Base-by-base conservation (phyloP, 805 yeast species). In the Isabelozyma heimii region DNA sequence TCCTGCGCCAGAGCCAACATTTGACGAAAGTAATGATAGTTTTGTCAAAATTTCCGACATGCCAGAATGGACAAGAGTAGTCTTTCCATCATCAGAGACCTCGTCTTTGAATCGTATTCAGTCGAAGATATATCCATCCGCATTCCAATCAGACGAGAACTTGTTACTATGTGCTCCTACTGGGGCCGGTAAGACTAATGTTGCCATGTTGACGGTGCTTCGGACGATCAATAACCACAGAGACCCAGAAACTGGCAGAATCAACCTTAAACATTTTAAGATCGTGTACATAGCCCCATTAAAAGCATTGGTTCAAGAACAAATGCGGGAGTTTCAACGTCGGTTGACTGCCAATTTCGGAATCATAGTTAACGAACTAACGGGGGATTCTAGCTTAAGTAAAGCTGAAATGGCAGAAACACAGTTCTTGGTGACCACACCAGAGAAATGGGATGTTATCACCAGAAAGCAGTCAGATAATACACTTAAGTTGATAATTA, bases 141-240 rank as follows among this genome's bases (percentile, higher is more conserved):
- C 96, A 0, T 89, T 92, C 54, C 59, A 76, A 4, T 69, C 80
- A 1, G 94, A 89, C 60, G 76, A 77, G 4, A 92, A 91, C 58
- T 63, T 94, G 38, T 70, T 92, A 14, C 72, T 92, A 56, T 92
- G 98, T 77, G 98, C 99, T 1, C 99, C 99, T 6, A 92, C 99
- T 0, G 99, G 99, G 72, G 97, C 97, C 2, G 99, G 99, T 71
- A 92, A 92, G 64, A 92, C 99, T 17, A 94, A 94, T 63, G 97
- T 94, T 27, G 99, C 99, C 0, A 81, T 94, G 84, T 67, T 94
- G 42, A 75, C 97, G 0, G 76, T 89, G 4, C 70, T 91, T n/a
- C 69, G 85, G 44, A 73, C 87, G 0, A 62, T 91, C 16, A 69
- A 80, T 0, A 76, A 84, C 43, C 80, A 68, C 60, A 70, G 85